phyloP scores from a whole-genome alignment of 2,329 filamentous ascomycete species.

The Clonostachys rosea region DNA sequence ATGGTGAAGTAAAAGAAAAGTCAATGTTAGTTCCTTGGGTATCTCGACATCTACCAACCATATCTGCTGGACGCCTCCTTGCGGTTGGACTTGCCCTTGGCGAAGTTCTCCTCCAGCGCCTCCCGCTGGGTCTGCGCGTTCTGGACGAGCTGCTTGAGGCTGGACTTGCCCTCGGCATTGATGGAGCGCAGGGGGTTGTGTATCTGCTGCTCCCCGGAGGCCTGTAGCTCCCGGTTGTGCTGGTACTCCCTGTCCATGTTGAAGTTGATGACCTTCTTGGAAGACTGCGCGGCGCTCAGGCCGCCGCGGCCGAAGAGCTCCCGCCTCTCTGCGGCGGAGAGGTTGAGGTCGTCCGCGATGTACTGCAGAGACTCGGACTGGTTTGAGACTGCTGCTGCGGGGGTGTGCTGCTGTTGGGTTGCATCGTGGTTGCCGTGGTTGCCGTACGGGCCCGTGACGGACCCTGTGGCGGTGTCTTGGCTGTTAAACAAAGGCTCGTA shows the following conservation, averaged over 20 bases:
- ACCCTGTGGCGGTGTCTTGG: conserved; percentile 9
- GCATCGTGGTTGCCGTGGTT: conserved; percentile 6
- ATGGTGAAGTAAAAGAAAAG: too few species aligned
- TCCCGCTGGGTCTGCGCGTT: conserved; percentile 79
- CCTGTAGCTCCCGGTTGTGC: conserved; percentile 73
- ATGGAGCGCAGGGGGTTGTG: conserved; percentile 85
- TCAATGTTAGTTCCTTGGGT: background rate
- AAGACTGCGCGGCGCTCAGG: conserved; percentile 17
- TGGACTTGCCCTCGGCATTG: conserved; percentile 75
- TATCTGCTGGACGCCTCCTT: conserved; percentile 79
- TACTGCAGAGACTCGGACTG: background rate
- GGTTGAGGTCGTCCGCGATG: conserved; percentile 59
- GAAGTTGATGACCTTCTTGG: conserved; percentile 73
- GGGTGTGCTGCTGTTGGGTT: background rate
- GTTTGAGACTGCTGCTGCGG: background rate
- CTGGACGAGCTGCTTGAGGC: conserved; percentile 79
- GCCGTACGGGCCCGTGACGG: conserved; percentile 15
- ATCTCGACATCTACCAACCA: conserved; percentile 57
- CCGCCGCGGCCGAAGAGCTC: conserved; percentile 77
- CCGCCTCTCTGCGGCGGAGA: conserved; percentile 70
- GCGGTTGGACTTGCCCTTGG: conserved; percentile 71
- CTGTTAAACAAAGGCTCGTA: conserved; percentile 51
- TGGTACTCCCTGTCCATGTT: conserved; percentile 85
- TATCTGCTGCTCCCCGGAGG: conserved; percentile 63
- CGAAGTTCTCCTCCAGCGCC: conserved; percentile 88